phyloP scores from a whole-genome alignment of 2,329 filamentous ascomycete species.

The Arthrobotrys entomopaga region DNA sequence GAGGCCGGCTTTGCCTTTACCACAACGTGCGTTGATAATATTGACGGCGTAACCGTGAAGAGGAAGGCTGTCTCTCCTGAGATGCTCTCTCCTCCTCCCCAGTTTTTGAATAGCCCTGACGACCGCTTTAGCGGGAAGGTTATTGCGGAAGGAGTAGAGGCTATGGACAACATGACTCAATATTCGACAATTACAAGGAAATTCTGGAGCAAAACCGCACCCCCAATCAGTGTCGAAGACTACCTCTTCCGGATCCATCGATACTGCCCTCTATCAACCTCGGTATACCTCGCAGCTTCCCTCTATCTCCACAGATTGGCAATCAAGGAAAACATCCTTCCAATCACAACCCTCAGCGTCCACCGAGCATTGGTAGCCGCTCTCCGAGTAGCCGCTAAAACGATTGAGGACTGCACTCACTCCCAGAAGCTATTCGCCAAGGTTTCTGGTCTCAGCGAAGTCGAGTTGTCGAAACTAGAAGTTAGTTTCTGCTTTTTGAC shows the following conservation, averaged over 20 bases:
- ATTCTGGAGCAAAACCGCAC: conserved; percentile 89
- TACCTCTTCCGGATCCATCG: conserved; percentile 83
- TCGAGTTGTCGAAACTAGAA: conserved; percentile 84
- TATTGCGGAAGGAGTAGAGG: conserved; percentile 76
- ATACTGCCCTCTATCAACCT: conserved; percentile 92
- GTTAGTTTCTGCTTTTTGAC: conserved; percentile 87
- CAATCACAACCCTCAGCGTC: conserved; percentile 83
- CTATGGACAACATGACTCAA: conserved; percentile 73
- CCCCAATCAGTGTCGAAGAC: conserved; percentile 81
- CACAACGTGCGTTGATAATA: conserved; percentile 55
- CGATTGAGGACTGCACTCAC: conserved; percentile 90
- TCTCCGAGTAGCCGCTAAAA: conserved; percentile 89
- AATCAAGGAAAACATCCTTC: conserved; percentile 78
- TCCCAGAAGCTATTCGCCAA: conserved; percentile 83
- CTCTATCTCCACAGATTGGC: conserved; percentile 86
- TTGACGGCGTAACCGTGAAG: conserved; percentile 57
- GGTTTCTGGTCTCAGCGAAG: conserved; percentile 86
- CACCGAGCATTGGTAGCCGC: conserved; percentile 87
- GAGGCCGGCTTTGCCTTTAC: conserved; percentile 59
- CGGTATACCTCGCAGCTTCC: conserved; percentile 88
- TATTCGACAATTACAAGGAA: conserved; percentile 87
- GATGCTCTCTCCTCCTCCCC: conserved; percentile 40
- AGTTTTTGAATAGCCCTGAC: conserved; percentile 57
- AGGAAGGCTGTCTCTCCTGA: conserved; percentile 55
- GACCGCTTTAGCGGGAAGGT: conserved; percentile 69